Conservation (phyloP, 345 rosid genomes). For the Gynandropsis gynandra region DNA sequence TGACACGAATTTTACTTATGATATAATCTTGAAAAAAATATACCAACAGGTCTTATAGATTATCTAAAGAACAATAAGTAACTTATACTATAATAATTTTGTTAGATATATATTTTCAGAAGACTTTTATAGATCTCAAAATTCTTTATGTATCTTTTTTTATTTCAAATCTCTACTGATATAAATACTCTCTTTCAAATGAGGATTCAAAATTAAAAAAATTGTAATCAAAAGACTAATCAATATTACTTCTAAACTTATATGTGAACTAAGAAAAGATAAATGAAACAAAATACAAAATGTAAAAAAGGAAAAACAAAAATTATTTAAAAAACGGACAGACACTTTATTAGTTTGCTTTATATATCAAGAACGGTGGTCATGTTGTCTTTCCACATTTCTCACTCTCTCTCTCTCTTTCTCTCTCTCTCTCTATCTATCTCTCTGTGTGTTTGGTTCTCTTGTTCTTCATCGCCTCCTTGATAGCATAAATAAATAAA, state of each 20-base stretch:
- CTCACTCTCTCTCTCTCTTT: slow-evolving; percentile 20
- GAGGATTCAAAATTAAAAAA: no score
- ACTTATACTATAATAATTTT: no score
- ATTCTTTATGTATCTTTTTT: no score
- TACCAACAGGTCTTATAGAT: no score
- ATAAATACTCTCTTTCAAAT: no score
- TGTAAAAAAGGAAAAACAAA: background rate
- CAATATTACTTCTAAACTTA: background rate
- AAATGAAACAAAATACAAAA: slow-evolving; percentile 2
- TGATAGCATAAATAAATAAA: slow-evolving; percentile 19
- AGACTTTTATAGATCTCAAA: no score
- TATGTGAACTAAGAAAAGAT: slow-evolving; percentile 14
- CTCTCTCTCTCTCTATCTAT: slow-evolving; percentile 8
- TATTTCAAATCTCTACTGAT: no score
- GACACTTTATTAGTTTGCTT: slow-evolving; percentile 27
- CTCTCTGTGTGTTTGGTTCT: slow-evolving; percentile 9
- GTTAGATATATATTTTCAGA: no score
- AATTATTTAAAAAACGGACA: slow-evolving; percentile 15
- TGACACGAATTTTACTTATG: no score
- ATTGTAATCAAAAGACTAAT: no score
- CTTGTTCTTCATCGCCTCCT: background rate
- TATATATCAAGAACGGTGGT: slow-evolving; percentile 30
- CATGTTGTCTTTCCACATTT: slow-evolving; percentile 28
- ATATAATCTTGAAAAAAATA: no score
- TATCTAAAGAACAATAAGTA: no score